Conservation (phyloP, 2,329 filamentous ascomycete species). For the Monilinia polystroma region DNA sequence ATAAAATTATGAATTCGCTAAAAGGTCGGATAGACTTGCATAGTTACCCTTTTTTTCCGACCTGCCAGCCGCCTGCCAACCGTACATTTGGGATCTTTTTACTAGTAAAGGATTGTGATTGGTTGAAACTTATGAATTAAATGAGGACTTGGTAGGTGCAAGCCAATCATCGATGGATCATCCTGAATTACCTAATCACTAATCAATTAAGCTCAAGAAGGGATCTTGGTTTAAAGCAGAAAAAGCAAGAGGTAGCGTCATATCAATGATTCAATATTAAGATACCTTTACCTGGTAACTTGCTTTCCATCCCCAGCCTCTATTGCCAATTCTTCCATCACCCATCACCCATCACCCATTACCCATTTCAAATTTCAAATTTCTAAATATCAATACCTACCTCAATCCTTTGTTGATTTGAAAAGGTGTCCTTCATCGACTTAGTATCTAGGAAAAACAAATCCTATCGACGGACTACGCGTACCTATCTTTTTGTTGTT, state of each 20-base stretch:
- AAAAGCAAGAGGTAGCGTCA: conserved; percentile 19
- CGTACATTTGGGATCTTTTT: too few relatives aligned
- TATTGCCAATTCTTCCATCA: neutral
- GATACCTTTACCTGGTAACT: too few relatives aligned
- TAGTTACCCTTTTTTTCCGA: too few relatives aligned
- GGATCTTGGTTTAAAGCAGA: neutral
- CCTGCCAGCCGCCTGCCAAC: too few relatives aligned
- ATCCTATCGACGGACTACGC: neutral
- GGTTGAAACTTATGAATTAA: too few relatives aligned
- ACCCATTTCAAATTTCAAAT: neutral
- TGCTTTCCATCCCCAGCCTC: neutral
- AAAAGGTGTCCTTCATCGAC: neutral
- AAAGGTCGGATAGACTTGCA: too few relatives aligned
- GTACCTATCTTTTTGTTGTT: neutral
- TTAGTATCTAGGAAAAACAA: neutral
- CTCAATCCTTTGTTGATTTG: neutral
- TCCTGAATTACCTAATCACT: neutral
- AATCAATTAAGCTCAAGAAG: neutral
- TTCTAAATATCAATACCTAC: neutral
- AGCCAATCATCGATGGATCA: neutral
- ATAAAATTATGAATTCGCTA: too few relatives aligned
- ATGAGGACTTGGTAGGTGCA: too few relatives aligned
- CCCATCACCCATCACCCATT: too few relatives aligned
- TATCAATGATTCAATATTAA: conserved; percentile 1
- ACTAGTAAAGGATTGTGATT: too few relatives aligned